Percentiles rank a stretch among this genome's conserved stretches.
phyloP scores from a whole-genome alignment of 2,329 filamentous ascomycete genomes.

The Fusarium pininemorale region DNA sequence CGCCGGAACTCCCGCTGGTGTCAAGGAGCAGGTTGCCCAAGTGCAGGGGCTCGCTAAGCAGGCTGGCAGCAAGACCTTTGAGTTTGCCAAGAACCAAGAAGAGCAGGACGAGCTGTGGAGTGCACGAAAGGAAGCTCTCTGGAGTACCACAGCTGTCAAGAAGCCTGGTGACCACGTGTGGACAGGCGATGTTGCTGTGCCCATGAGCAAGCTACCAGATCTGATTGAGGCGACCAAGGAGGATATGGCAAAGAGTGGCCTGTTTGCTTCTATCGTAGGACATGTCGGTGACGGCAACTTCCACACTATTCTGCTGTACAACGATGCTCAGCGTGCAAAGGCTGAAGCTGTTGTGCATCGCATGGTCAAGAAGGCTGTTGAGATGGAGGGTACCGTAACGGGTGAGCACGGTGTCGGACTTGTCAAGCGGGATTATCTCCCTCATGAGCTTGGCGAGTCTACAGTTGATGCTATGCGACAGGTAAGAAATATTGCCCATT shows the following conservation, averaged over 20 bases:
- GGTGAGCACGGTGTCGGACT: slow-evolving; percentile 87
- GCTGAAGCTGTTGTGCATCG: slow-evolving; percentile 79
- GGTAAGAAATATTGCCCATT: slow-evolving; percentile 54
- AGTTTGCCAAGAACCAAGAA: slow-evolving; percentile 75
- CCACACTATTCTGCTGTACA: slow-evolving; percentile 70
- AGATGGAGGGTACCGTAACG: slow-evolving; percentile 87
- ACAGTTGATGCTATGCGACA: slow-evolving; percentile 87
- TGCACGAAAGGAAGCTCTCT: slow-evolving; percentile 84
- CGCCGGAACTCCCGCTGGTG: slow-evolving; percentile 71
- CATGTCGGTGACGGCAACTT: slow-evolving; percentile 85
- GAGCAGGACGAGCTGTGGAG: slow-evolving; percentile 85
- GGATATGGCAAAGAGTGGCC: slow-evolving; percentile 53
- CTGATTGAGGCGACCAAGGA: slow-evolving; percentile 78
- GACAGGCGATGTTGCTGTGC: slow-evolving; percentile 89
- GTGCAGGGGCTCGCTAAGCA: slow-evolving; percentile 71
- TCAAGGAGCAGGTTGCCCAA: slow-evolving; percentile 80
- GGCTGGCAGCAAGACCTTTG: slow-evolving; percentile 73
- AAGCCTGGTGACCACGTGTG: slow-evolving; percentile 76
- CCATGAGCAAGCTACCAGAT: slow-evolving; percentile 76
- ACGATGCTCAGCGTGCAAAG: slow-evolving; percentile 70
- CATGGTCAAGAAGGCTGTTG: slow-evolving; percentile 87
- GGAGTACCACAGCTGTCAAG: slow-evolving; percentile 77
- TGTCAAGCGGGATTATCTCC: slow-evolving; percentile 84
- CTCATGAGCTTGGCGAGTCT: slow-evolving; percentile 76
- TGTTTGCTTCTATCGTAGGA: slow-evolving; percentile 67